Conservation (phyloP, 2,329 filamentous ascomycete species). For the Ilyonectria destructans region DNA sequence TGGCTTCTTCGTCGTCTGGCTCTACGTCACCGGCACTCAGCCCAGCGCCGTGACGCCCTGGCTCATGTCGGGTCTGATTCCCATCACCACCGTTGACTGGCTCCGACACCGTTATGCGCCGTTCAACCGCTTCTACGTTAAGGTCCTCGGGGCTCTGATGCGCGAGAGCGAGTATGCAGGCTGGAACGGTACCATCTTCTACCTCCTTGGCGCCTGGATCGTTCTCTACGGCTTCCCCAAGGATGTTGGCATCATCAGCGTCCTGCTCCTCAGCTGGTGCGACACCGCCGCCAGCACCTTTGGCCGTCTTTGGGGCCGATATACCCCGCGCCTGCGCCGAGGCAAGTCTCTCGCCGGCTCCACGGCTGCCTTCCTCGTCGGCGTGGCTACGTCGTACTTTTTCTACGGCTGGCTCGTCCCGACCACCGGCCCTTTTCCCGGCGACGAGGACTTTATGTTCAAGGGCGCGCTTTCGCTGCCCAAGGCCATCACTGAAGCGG, state of each 20-base stretch:
- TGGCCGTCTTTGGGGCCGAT: conserved; percentile 88
- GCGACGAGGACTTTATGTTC: conserved; percentile 84
- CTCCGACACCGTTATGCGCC: conserved; percentile 86
- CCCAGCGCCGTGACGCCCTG: conserved; percentile 85
- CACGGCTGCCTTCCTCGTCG: conserved; percentile 85
- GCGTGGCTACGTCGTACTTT: conserved; percentile 84
- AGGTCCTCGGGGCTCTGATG: conserved; percentile 90
- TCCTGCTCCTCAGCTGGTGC: conserved; percentile 96
- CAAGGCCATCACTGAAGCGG: conserved; percentile 66
- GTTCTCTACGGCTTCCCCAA: conserved; percentile 92
- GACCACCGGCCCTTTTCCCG: conserved; percentile 75
- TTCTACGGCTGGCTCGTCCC: conserved; percentile 94
- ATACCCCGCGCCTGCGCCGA: conserved; percentile 87
- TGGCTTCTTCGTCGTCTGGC: conserved; percentile 90
- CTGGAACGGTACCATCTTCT: conserved; percentile 98
- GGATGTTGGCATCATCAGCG: conserved; percentile 90
- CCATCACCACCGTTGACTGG: conserved; percentile 86
- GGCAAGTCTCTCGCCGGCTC: conserved; percentile 96
- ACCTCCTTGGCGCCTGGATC: conserved; percentile 90
- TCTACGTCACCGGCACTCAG: conserved; percentile 87
- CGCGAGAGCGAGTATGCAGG: conserved; percentile 94
- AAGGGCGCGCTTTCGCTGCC: conserved; percentile 83
- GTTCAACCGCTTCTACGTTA: conserved; percentile 91
- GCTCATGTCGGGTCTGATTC: conserved; percentile 85
- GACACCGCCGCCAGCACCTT: conserved; percentile 98